Conservation (phyloP, 2,329 filamentous ascomycete genomes). For the Curvularia verruculosa region DNA sequence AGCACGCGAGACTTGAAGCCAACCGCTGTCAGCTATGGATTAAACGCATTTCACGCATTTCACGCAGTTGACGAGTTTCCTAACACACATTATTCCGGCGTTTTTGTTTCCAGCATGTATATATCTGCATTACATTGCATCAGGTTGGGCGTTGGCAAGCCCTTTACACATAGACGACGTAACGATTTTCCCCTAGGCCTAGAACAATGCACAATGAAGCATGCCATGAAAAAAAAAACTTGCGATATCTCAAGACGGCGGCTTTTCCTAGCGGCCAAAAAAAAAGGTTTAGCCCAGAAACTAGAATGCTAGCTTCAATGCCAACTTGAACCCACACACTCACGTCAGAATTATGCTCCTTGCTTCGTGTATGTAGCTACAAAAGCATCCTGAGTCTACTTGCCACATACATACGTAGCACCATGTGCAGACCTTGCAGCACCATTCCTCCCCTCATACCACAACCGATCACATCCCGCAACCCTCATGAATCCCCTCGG, state of each 20-base stretch:
- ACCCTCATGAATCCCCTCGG: no score
- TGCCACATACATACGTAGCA: neutral
- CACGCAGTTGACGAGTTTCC: slow-evolving; percentile 4
- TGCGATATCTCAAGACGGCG: neutral
- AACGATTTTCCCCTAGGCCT: neutral
- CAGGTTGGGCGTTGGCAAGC: neutral
- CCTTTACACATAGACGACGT: neutral
- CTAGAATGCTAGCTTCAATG: neutral
- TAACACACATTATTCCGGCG: neutral
- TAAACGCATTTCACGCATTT: neutral
- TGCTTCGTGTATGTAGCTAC: neutral
- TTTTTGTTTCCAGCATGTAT: neutral
- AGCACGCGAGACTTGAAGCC: neutral
- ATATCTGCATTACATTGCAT: slow-evolving; percentile 3
- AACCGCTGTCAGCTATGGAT: neutral
- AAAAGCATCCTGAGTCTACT: neutral
- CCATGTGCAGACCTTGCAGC: no score
- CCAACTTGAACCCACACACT: neutral
- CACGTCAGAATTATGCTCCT: neutral
- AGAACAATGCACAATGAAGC: neutral
- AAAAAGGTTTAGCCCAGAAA: neutral
- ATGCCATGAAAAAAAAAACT: neutral
- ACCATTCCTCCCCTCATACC: no score
- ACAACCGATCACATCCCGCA: no score
- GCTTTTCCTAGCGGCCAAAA: neutral